Base-by-base conservation (phyloP, 768 basidiomycete species). In the Boletus reticuloceps region DNA sequence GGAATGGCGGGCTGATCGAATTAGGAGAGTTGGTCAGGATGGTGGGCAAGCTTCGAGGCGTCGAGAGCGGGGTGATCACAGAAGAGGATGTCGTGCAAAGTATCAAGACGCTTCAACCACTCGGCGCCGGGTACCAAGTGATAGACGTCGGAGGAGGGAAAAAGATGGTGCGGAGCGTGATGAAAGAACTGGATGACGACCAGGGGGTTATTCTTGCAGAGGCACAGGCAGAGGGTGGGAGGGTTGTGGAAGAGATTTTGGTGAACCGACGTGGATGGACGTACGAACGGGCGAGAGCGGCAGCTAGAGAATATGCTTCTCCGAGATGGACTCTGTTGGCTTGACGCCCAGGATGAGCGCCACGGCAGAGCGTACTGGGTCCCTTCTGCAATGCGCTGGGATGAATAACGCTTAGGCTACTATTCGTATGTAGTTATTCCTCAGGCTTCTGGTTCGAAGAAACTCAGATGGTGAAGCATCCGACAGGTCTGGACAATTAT, bases 1-100 rank as follows among this genome's bases (percentile, higher is more conserved):
- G 86, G 43, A 98, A 98, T 64, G 97, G 97, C 0, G 97, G 97
- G 1, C 73, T 99, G 50, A 92, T 99, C 46, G 89, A 91, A 64
- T 82, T 98, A 78, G 78, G 79, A 7, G 94, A 98, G 69, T 78
- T 98, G 42, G 75, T 97, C 25, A 74, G 88, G 50, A 78, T 92
- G 53, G 82, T 99, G 53, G 82, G 81, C 59, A 85, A 83, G 69
- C 74, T 98, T 39, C 79, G 96, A 17, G 86, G 86, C 6, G 81
- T 88, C 20, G 74, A 76, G 53, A 82, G 79, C 37, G 85, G 82
- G n/a, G 77, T 74, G 3, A 82, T 98, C 55, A 91, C 91, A 1
- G 88, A 91, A 67, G 89, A 93, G 48, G 94, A 98, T 70, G 81
- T 98, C 50, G 69, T 84, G 27, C 79, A 85, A 51, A 90, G 91